Evolutionary conservation across 2,329 filamentous ascomycete genomes (phyloP).

Genomic region (Aureobasidium leucospermi): DNA sequence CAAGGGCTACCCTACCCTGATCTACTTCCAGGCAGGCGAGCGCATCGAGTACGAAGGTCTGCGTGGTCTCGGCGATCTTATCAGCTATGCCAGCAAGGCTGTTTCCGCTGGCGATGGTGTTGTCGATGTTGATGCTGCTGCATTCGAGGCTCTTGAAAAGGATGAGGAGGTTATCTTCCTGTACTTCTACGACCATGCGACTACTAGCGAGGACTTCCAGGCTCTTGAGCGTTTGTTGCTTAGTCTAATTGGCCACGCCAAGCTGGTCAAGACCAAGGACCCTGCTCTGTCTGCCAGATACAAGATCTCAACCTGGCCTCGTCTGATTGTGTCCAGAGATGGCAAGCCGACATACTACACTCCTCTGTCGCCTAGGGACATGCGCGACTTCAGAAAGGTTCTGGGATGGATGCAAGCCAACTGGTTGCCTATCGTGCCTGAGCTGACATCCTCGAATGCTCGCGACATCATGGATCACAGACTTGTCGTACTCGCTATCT

Average conservation of each 20-base stretch:
- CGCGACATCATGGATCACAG: slow-evolving; percentile 92
- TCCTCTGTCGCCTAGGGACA: slow-evolving; percentile 78
- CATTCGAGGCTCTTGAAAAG: slow-evolving; percentile 77
- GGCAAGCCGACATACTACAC: slow-evolving; percentile 86
- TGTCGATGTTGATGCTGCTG: slow-evolving; percentile 67
- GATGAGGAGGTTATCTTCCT: slow-evolving; percentile 94
- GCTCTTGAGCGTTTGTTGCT: slow-evolving; percentile 81
- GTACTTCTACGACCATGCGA: slow-evolving; percentile 96
- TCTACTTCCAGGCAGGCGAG: slow-evolving; percentile 89
- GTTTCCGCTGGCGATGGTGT: slow-evolving; percentile 70
- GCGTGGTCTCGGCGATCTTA: slow-evolving; percentile 82
- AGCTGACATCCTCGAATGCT: slow-evolving; percentile 84
- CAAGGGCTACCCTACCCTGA: slow-evolving; percentile 75
- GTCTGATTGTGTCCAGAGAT: slow-evolving; percentile 80
- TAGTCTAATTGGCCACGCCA: slow-evolving; percentile 83
- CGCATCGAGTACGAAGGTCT: slow-evolving; percentile 89
- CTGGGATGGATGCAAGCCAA: slow-evolving; percentile 92
- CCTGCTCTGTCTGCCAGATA: slow-evolving; percentile 68
- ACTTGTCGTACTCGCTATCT: slow-evolving; percentile 84
- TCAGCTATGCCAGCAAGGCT: slow-evolving; percentile 80
- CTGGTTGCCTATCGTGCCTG: slow-evolving; percentile 92
- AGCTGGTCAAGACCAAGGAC: slow-evolving; percentile 85
- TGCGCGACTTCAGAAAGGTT: slow-evolving; percentile 77
- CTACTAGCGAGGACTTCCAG: slow-evolving; percentile 82
- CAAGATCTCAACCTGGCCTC: slow-evolving; percentile 96